phyloP scores from a whole-genome alignment of 495 filamentous ascomycete species.

The Alectoria sarmentosa region DNA sequence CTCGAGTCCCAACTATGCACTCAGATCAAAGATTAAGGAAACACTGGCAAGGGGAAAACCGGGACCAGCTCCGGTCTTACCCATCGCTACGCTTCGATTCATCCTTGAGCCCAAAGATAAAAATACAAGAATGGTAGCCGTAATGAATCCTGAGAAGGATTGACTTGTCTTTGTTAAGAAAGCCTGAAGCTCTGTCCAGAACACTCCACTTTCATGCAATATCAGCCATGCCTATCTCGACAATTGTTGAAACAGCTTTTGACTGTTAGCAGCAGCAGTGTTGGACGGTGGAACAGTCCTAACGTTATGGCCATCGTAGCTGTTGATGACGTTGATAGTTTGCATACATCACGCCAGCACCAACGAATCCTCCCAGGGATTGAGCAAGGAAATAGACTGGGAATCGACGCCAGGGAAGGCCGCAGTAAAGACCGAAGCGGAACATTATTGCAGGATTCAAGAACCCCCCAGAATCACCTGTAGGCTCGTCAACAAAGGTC shows the following conservation, averaged over 20 bases:
- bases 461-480: slow-evolving; percentile 48
- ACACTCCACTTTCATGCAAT: slow-evolving; percentile 40
- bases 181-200: slow-evolving; percentile 56
- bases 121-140: slow-evolving; percentile 55
- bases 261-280: slow-evolving; percentile 43
- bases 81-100: slow-evolving; percentile 43
- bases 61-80: slow-evolving; percentile 34
- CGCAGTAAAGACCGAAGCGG: slow-evolving; percentile 53
- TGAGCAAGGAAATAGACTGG: slow-evolving; percentile 50
- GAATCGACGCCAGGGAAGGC: slow-evolving; percentile 53
- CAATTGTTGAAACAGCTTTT: neutral
- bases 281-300: slow-evolving; percentile 50
- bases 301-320: slow-evolving; percentile 46
- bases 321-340: slow-evolving; percentile 50
- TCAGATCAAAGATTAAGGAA: slow-evolving; percentile 59
- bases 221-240: neutral
- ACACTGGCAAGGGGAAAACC: slow-evolving; percentile 51
- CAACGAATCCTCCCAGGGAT: slow-evolving; percentile 48
- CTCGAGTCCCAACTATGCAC: slow-evolving; percentile 62
- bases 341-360: slow-evolving; percentile 48
- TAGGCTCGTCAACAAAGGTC: neutral
- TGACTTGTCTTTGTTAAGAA: slow-evolving; percentile 53
- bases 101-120: slow-evolving; percentile 61
- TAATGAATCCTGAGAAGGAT: slow-evolving; percentile 61
- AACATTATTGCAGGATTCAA: slow-evolving; percentile 63